Evolutionary conservation across 2,329 filamentous ascomycete species (phyloP).

Genomic region (Trichoderma hamatum): DNA sequence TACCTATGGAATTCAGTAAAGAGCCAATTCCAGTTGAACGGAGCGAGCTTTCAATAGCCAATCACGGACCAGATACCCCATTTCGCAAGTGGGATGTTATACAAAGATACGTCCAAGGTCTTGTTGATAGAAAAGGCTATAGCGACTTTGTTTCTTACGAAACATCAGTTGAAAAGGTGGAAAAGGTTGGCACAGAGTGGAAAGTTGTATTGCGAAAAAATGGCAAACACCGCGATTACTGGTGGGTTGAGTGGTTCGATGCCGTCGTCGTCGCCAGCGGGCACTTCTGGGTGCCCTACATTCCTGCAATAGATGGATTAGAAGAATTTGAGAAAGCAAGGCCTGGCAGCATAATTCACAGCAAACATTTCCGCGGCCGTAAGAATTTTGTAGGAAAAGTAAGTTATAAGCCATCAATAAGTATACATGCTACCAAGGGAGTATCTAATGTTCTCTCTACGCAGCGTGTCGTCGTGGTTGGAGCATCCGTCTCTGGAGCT

Average conservation of each 20-base stretch:
- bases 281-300: constrained; percentile 62
- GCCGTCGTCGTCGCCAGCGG: constrained; percentile 63
- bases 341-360: constrained; percentile 57
- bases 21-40: constrained; percentile 53
- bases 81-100: constrained; percentile 65
- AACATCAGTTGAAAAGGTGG: constrained; percentile 63
- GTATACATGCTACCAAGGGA: neutral
- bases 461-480: constrained; percentile 63
- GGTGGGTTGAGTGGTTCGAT: constrained; percentile 67
- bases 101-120: constrained; percentile 54
- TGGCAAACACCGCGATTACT: constrained; percentile 51
- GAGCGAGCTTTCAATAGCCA: constrained; percentile 36
- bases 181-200: constrained; percentile 56
- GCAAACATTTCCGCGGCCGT: constrained; percentile 55
- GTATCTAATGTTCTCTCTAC: constrained; percentile 4
- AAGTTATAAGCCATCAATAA: constrained; percentile 15
- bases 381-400: constrained; percentile 52
- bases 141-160: constrained; percentile 55
- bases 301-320: constrained; percentile 54
- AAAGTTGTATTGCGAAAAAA: constrained; percentile 50
- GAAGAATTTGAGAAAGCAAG: constrained; percentile 48
- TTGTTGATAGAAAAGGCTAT: constrained; percentile 58
- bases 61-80: constrained; percentile 60
- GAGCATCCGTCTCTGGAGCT: constrained; percentile 65
- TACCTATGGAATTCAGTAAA: constrained; percentile 63